Conservation (phyloP, 768 basidiomycete genomes). For the Auricularia cornea region DNA sequence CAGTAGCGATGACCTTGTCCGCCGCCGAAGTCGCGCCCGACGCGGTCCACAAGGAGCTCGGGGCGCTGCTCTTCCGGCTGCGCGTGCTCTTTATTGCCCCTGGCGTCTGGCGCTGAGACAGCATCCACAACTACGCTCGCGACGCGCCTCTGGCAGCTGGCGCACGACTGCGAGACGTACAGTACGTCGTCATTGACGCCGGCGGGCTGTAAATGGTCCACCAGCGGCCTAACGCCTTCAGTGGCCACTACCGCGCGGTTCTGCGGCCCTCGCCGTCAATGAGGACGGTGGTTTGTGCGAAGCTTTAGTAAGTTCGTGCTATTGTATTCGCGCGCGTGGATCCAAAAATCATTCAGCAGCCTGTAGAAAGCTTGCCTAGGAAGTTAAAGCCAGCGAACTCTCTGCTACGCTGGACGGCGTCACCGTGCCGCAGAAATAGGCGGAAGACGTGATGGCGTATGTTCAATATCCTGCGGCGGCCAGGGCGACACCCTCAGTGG, state of each 20-base stretch:
- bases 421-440: conserved; percentile 85
- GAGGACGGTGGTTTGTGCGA: conserved; percentile 85
- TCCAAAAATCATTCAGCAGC: too few species aligned
- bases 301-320: conserved; percentile 39
- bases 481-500: conserved; percentile 94
- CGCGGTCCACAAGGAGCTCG: conserved; percentile 43
- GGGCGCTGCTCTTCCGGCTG: conserved; percentile 70
- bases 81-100: conserved; percentile 93
- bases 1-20: conserved; percentile 89
- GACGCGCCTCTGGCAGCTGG: conserved; percentile 68
- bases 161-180: conserved; percentile 63
- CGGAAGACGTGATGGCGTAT: conserved; percentile 72
- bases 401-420: conserved; percentile 61
- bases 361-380: background rate
- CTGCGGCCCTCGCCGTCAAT: conserved; percentile 89
- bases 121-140: conserved; percentile 81
- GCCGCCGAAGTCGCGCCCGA: conserved; percentile 32
- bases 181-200: conserved; percentile 90
- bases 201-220: conserved; percentile 84
- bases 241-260: conserved; percentile 85
- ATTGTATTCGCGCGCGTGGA: too few species aligned
- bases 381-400: background rate
- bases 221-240: too few species aligned
- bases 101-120: conserved; percentile 81
- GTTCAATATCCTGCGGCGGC: conserved; percentile 84